Conservation (phyloP, 2,329 filamentous ascomycete species). For the Claviceps purpurea region DNA sequence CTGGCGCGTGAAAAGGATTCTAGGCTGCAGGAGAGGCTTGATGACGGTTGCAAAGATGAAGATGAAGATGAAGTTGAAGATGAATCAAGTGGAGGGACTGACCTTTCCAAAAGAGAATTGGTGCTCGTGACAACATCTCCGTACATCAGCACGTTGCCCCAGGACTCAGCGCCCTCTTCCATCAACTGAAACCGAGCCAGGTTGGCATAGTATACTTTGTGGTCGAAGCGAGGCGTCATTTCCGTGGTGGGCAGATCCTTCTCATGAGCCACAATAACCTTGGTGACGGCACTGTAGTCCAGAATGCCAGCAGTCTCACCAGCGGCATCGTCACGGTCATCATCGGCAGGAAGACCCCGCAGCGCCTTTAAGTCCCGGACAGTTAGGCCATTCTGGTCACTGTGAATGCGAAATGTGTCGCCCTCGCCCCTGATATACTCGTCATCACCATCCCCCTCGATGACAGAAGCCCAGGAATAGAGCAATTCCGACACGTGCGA, state of each 20-base stretch:
- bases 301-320: slow-evolving; percentile 43
- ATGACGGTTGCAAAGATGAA: not conserved
- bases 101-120: slow-evolving; percentile 86
- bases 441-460: slow-evolving; percentile 50
- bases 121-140: slow-evolving; percentile 90
- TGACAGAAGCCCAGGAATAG: slow-evolving; percentile 50
- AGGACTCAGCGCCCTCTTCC: slow-evolving; percentile 46
- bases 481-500: slow-evolving; percentile 56
- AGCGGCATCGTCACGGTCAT: slow-evolving; percentile 6
- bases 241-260: slow-evolving; percentile 51
- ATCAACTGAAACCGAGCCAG: slow-evolving; percentile 50
- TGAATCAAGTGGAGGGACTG: slow-evolving; percentile 9
- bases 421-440: slow-evolving; percentile 68
- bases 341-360: slow-evolving; percentile 30
- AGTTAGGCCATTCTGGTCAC: slow-evolving; percentile 46
- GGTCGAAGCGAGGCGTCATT: slow-evolving; percentile 76
- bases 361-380: slow-evolving; percentile 34
- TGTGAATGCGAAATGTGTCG: slow-evolving; percentile 71
- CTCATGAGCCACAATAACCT: slow-evolving; percentile 63
- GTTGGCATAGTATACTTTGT: slow-evolving; percentile 62
- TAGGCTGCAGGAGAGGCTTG: not conserved
- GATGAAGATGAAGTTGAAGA: not conserved
- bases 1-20: not conserved
- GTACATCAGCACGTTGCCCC: slow-evolving; percentile 71
- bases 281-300: slow-evolving; percentile 62